These are phyloP conservation scores for Rhododendron henanense DNA, from an alignment of 148 eudicot genomes.

Conservation along the genomic window DNA sequence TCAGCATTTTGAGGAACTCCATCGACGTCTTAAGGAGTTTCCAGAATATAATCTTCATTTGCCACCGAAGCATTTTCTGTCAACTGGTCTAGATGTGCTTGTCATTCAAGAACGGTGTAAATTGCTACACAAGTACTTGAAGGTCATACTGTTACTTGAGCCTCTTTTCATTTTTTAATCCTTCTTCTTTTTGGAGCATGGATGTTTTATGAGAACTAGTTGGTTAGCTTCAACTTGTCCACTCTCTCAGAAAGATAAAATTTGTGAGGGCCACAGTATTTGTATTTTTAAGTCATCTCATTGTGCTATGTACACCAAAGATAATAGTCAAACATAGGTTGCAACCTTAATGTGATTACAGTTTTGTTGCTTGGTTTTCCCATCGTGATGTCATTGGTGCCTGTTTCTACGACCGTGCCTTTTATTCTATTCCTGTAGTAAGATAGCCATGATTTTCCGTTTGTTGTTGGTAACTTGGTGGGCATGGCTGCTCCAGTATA, in stretches of 20 bases:
- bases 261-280: background rate
- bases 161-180: background rate
- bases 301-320: background rate
- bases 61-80: slow-evolving; percentile 95
- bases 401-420: background rate
- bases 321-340: background rate
- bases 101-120: slow-evolving; percentile 89
- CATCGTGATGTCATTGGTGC: background rate
- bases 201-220: background rate
- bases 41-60: slow-evolving; percentile 83
- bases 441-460: background rate
- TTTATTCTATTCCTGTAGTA: background rate
- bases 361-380: background rate
- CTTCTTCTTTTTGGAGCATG: background rate
- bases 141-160: slow-evolving; percentile 40
- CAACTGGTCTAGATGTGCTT: slow-evolving; percentile 82
- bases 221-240: slow-evolving; percentile 6
- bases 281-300: background rate
- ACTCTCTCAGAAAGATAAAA: background rate
- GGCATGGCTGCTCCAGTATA: background rate
- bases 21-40: slow-evolving; percentile 88
- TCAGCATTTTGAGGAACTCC: slow-evolving; percentile 97
- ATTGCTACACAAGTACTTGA: slow-evolving; percentile 85
- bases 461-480: background rate
- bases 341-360: background rate